A percentile compares a stretch with the other conserved stretches of the same genome.
phyloP scores from a whole-genome alignment of 257 asterid species.

The Verbena officinalis region DNA sequence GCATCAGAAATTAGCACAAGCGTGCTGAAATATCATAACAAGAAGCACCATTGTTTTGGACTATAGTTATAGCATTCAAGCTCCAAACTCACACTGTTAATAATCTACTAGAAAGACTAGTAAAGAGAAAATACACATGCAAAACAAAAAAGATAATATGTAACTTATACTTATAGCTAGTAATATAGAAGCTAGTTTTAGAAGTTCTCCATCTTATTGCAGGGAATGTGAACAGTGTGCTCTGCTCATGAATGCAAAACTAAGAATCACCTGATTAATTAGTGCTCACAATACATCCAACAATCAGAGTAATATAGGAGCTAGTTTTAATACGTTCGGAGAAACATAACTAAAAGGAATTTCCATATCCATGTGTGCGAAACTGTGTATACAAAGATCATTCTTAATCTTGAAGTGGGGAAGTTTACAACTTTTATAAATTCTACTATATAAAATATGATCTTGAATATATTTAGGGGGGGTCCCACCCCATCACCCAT shows the following conservation, averaged over 20 bases:
- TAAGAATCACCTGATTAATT: slow-evolving; percentile 2
- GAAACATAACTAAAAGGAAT: background rate
- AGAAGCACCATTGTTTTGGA: background rate
- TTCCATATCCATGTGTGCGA: too few species aligned
- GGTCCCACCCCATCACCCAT: too few species aligned
- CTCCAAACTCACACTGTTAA: background rate
- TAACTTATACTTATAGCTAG: background rate
- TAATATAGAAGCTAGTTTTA: background rate
- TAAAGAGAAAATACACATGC: slow-evolving; percentile 3
- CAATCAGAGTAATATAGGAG: background rate
- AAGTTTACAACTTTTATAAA: too few species aligned
- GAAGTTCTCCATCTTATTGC: background rate
- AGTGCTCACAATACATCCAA: background rate
- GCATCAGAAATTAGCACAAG: background rate
- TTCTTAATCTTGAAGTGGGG: too few species aligned
- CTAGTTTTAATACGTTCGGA: background rate
- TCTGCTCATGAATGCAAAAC: background rate
- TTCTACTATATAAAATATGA: too few species aligned
- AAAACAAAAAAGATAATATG: background rate
- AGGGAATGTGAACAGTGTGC: background rate
- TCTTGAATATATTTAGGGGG: too few species aligned
- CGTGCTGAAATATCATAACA: background rate
- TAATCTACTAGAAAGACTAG: background rate
- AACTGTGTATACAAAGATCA: too few species aligned
- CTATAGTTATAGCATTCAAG: background rate